Evolutionary conservation across 2,329 filamentous ascomycete species (phyloP), one percentile per base, ranked within the genome.

Genomic region (Neophaeococcomyces mojaviensis): DNA sequence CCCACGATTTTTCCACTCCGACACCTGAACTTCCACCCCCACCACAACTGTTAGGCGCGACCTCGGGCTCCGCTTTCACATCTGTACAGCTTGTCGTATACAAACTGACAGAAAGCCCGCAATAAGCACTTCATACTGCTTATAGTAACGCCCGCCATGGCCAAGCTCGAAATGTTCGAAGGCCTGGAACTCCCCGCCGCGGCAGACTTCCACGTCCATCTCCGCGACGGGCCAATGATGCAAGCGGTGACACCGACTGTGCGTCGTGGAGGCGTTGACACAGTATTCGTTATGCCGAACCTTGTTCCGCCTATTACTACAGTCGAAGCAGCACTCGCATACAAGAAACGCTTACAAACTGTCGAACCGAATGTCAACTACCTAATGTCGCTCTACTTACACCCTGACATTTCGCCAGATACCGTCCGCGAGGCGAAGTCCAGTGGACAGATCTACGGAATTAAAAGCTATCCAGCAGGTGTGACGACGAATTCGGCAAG

Each of bases 381-480:
- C 58, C 74, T 88, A 49, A 87, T 88, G 83, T 83, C 84, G 1
- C 72, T 88, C 35, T 88, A 79, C 58, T 72, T 75, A 44, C 81
- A 86, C 59, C 68, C 74, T 9, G 76, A 73, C 18, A 70, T 86
- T 43, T 86, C 80, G 0, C 79, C 82, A 4, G 77, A 80, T 18
- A 78, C 79, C 9, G 86, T 95, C 57, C 74, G 75, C 40, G 76
- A 87, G 57, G 88, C 88, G 35, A 82, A 83, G 52, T 72, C 74
- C 45, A 79, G 81, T 2, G 78, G 94, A 56, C 71, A 69, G 19
- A 75, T 81, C 38, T 28, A 28, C 10, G 88, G 88, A 56, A 78
- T 81, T 51, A 64, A 64, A 56, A 60, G 62, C 46, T 64, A 66
- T 46, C 58, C 59, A 20, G 58, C 64, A n/a, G 68, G 69, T 43